phyloP scores from a whole-genome alignment of 306 rosid species.

The Sophora flavescens region DNA sequence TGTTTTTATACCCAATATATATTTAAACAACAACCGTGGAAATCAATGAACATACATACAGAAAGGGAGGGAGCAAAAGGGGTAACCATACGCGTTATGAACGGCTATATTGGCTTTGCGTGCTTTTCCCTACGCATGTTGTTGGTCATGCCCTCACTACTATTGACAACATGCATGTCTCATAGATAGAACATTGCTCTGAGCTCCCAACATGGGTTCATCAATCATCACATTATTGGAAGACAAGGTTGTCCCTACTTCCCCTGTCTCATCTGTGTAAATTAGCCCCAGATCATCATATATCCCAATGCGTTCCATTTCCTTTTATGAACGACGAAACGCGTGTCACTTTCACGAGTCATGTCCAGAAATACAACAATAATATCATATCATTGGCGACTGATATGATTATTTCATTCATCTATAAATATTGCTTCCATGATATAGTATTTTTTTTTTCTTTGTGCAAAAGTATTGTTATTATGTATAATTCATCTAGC shows the following conservation, averaged over 20 bases:
- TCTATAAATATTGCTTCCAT: neutral
- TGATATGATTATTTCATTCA: neutral
- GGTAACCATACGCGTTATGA: neutral
- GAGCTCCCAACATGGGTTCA: slow-evolving; percentile 28
- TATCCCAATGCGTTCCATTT: slow-evolving; percentile 6
- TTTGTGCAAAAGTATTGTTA: too few species aligned
- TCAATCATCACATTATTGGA: slow-evolving; percentile 14
- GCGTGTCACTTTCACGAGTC: slow-evolving; percentile 6
- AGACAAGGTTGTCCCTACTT: slow-evolving; percentile 42
- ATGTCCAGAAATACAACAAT: neutral
- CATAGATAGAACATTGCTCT: neutral
- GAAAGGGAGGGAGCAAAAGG: slow-evolving; percentile 26
- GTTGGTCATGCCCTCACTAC: neutral
- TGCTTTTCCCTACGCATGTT: neutral
- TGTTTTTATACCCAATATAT: neutral
- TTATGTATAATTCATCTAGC: too few species aligned
- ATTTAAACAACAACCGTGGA: too few species aligned
- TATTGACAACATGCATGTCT: neutral
- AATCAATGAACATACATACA: neutral
- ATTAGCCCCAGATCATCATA: neutral
- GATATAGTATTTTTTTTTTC: too few species aligned
- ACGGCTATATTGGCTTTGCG: neutral
- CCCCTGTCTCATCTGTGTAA: slow-evolving; percentile 28
- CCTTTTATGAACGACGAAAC: neutral
- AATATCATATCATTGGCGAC: slow-evolving; percentile 13